phyloP scores from a whole-genome alignment of 345 rosid genomes.

The Brassica cretica region DNA sequence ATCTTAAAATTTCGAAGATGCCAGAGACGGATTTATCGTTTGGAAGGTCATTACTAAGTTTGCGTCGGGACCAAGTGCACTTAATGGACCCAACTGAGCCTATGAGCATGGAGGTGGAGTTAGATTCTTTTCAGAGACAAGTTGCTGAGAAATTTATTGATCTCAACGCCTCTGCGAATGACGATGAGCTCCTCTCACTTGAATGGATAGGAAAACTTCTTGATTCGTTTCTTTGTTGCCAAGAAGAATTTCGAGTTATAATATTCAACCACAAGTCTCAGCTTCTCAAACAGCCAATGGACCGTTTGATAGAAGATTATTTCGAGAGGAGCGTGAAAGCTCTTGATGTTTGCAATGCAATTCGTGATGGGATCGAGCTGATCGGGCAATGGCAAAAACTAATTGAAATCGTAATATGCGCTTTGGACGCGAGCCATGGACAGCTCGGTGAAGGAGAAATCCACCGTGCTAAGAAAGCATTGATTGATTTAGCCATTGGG shows the following conservation, averaged over 20 bases:
- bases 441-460: not conserved
- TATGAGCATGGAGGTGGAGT: not conserved
- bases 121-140: constrained; percentile 1
- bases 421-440: not conserved
- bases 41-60: constrained; percentile 1
- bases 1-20: not conserved
- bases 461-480: not conserved
- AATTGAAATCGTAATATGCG: not conserved
- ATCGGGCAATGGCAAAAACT: not conserved
- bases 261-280: not conserved
- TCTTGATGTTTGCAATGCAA: not conserved
- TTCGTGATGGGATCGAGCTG: not conserved
- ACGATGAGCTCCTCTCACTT: not conserved
- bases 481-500: not conserved
- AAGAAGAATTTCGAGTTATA: not conserved
- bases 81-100: not conserved
- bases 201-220: not conserved
- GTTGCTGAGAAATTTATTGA: not conserved
- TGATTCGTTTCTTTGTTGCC: not conserved
- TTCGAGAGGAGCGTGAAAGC: not conserved
- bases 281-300: constrained; percentile 1
- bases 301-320: not conserved
- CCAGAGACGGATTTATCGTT: not conserved
- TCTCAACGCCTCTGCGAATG: not conserved
- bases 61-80: constrained; percentile 3